Evolutionary conservation across 1,284 basidiomycete species (phyloP), one percentile per base, ranked within the genome.

Genomic region (Malassezia japonica): DNA sequence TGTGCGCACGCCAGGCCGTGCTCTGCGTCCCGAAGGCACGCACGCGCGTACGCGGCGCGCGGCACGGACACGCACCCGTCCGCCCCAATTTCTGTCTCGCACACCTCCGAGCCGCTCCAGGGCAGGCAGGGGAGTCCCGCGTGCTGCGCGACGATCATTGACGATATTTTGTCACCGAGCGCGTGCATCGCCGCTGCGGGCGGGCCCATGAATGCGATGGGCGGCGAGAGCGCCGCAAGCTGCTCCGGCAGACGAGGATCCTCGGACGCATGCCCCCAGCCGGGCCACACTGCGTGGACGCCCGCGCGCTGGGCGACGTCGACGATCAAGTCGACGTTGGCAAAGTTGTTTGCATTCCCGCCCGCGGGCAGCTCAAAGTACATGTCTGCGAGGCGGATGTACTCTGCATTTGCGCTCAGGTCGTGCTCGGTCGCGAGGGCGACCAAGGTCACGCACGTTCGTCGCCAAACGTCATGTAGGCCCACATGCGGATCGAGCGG

Each of bases 381-480:
- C 70, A 90, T 84, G 76, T 99, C 94, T 29, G 94, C 94, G 94
- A 99, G 98, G 63, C 94, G 86, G 75, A 99, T 98, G 77, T 98
- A 99, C 74, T 99, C 94, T 35, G 94, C 94, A 72, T 99, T 99
- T 75, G 95, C 90, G 73, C 88, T 88, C 60, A 64, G 53, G 77
- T 99, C 94, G 75, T 99, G 94, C 29, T 94, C 94, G 2, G 94
- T 99, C 42, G 94, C 91, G 94, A 99, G 98, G 59, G 95, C 94
- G 38, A 88, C 92, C 78, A 99, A 98, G 75, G 98, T 90, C 76
- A 99, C 82, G 86, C 87, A 61, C 88, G 85, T 74, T 98, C 92
- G 47, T 83, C 83, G 55, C 94, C 94, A 75, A 99, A 98, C 0
- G 91, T 94, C 77, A 98, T 92, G 78, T 98, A 99, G 64, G 88